Conservation (phyloP, 2,329 filamentous ascomycete species). For the Alternaria metachromatica region DNA sequence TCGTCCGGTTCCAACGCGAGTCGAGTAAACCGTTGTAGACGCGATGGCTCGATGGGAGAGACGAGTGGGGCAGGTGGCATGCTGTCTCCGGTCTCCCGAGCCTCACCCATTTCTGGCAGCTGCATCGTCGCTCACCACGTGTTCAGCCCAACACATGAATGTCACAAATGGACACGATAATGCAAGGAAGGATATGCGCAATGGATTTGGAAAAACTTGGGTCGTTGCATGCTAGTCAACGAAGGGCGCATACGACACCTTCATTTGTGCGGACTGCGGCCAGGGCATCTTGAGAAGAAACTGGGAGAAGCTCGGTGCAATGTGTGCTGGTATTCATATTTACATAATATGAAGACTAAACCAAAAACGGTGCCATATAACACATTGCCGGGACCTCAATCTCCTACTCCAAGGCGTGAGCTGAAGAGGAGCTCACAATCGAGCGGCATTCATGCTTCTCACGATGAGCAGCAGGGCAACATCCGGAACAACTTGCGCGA, state of each 20-base stretch:
- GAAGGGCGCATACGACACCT: neutral
- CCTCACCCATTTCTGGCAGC: neutral
- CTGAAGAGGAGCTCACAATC: neutral
- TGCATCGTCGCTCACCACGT: neutral
- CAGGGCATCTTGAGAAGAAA: neutral
- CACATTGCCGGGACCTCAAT: neutral
- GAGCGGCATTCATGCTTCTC: neutral
- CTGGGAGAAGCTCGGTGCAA: neutral
- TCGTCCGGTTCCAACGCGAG: neutral
- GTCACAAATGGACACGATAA: too few species aligned
- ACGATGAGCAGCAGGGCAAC: neutral
- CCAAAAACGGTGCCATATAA: neutral
- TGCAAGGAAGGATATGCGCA: neutral
- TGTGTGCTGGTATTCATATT: neutral
- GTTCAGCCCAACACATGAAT: neutral
- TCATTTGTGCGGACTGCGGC: neutral
- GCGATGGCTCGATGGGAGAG: neutral
- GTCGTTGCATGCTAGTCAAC: neutral
- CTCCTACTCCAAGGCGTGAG: neutral
- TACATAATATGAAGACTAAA: neutral
- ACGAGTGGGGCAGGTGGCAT: neutral
- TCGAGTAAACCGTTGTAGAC: neutral
- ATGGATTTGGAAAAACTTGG: rapidly evolving
- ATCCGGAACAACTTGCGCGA: neutral
- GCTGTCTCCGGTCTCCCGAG: neutral